phyloP scores from a whole-genome alignment of 345 rosid genomes.

The Citrus hindsii region DNA sequence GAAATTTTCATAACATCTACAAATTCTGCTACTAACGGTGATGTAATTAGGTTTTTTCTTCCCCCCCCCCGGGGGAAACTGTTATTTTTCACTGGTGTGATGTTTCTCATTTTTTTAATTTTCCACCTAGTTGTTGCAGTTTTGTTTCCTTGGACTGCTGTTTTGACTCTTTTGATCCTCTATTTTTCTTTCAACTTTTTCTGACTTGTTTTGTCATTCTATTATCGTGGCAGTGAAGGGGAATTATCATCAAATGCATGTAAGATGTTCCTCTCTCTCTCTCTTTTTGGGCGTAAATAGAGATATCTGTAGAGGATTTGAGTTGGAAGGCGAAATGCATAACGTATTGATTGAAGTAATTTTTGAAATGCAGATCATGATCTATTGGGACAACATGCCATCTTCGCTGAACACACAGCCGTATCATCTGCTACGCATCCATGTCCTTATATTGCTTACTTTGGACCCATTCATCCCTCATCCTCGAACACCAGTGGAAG shows the following conservation, averaged over 20 bases:
- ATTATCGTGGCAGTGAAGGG: conserved; percentile 57
- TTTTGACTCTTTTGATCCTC: conserved; percentile 8
- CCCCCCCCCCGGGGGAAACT: background rate
- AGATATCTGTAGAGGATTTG: conserved; percentile 8
- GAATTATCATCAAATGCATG: conserved; percentile 78
- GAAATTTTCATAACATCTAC: background rate
- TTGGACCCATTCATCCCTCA: conserved; percentile 82
- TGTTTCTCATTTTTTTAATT: background rate
- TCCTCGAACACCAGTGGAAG: conserved; percentile 65
- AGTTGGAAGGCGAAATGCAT: background rate
- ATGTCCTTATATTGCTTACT: conserved; percentile 87
- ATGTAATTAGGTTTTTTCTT: background rate
- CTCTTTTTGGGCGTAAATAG: conserved; percentile 4
- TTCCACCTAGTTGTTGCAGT: background rate
- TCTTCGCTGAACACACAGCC: conserved; percentile 68
- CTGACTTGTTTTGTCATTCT: background rate
- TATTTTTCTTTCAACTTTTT: background rate
- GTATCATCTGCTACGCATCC: conserved; percentile 72
- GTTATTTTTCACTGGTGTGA: background rate
- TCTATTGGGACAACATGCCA: conserved; percentile 59
- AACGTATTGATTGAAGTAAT: conserved; percentile 19
- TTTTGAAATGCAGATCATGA: conserved; percentile 69
- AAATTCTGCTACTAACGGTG: background rate
- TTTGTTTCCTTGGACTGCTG: conserved; percentile 3
- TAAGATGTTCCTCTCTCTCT: conserved; percentile 35